Evolutionary conservation across 345 rosid genomes (phyloP), one percentile per base, ranked within the genome.

Genomic region (Excoecaria cochinchinensis): DNA sequence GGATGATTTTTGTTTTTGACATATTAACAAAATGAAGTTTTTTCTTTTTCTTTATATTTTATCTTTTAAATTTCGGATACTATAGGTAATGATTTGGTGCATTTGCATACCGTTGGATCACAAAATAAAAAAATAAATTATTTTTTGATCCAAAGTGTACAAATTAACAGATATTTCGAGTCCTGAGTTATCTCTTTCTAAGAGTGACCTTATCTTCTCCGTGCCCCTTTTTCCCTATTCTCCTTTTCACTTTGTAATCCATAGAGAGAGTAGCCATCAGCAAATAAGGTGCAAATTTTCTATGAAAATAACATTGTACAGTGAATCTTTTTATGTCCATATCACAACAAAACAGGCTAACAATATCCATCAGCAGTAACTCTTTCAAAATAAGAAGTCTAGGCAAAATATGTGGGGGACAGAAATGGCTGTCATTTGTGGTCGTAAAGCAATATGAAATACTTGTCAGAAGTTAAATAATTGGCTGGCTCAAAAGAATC

Each of bases 401-500:
- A 40, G 40, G 53, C 10, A 25, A 52, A 74, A 19, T 57, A 59
- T n/a, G 47, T 46, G 40, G 3, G 48, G 39, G 67, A 46, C 53
- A 21, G 48, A 59, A 31, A 38, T 58, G 68, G 22, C 12, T 36
- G 12, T 31, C 67, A 66, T 57, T n/a, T 25, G 19, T 61, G 68
- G 31, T 31, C 47, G 58, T 21, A 47, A 61, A 44, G 16, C 65
- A 66, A 17, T 44, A 36, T 11, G 8, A 71, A 24, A 3, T 4
- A 15, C 22, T 47, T 19, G 52, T 38, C 48, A 48, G 60, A 7
- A 48, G 24, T 47, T 48, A 31, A 69, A 76, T n/a, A 50, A 14
- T 8, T 50, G 73, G 68, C 69, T 6, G 73, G 68, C 68, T 6
- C 13, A 12, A 67, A 66, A 42, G 44, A 67, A 67, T 75, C 17